phyloP scores from a whole-genome alignment of 1,139 yeast genomes.

The Diutina ranongensis region DNA sequence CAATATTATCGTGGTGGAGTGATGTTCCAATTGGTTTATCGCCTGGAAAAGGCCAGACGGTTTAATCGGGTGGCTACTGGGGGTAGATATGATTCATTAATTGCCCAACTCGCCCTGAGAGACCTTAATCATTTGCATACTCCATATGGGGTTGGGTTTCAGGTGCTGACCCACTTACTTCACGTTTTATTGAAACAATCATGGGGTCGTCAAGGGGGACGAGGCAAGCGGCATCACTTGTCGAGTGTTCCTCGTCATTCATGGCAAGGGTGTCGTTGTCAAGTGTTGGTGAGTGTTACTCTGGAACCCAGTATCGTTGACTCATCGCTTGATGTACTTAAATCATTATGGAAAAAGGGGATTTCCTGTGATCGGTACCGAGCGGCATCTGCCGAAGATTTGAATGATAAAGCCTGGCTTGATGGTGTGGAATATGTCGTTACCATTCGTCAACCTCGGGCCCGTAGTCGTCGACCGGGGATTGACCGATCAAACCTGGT shows the following conservation, averaged over 20 bases:
- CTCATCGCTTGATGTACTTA: constrained; percentile 51
- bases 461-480: constrained; percentile 10
- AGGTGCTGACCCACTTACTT: constrained; percentile 36
- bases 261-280: constrained; percentile 47
- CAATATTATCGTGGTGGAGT: constrained; percentile 69
- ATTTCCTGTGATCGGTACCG: constrained; percentile 62
- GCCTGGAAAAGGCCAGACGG: constrained; percentile 31
- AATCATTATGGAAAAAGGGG: constrained; percentile 55
- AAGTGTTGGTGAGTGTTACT: constrained; percentile 65
- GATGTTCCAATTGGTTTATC: constrained; percentile 79
- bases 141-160: constrained; percentile 73
- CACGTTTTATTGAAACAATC: constrained; percentile 30
- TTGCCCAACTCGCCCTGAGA: constrained; percentile 44
- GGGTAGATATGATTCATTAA: constrained; percentile 75
- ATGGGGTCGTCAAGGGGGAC: not conserved
- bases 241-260: constrained; percentile 6
- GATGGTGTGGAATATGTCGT: constrained; percentile 73
- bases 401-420: constrained; percentile 46
- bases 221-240: constrained; percentile 8
- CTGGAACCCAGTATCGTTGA: constrained; percentile 40
- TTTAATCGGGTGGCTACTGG: constrained; percentile 67
- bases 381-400: constrained; percentile 51
- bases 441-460: constrained; percentile 46
- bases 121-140: constrained; percentile 19
- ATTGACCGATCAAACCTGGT: constrained; percentile 10